Base-by-base conservation (phyloP, 352 stramenopile genomes). In the Aphanomyces stellatus region DNA sequence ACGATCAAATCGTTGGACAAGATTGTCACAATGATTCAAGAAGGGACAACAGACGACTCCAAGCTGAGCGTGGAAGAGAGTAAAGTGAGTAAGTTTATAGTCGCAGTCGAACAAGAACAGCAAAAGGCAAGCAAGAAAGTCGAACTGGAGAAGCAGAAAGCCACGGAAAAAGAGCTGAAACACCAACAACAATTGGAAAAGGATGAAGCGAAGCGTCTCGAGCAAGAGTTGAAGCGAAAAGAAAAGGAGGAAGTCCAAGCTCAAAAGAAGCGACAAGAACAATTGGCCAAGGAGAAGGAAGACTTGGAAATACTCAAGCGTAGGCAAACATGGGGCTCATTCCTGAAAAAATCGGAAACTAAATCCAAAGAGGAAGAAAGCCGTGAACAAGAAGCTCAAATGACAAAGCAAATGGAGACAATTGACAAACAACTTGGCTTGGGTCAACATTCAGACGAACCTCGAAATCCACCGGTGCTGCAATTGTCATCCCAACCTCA, bases 31-130 rank as follows among this genome's bases (percentile, higher is more conserved):
- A 69, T 95, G 7, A 62, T 93, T 33, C 79, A 88, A 43, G 74
- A 88, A 51, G 77, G 69, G 1, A 77, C 80, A 10, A 74, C 91
- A 25, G 83, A 95, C 61, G 85, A 93, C 62, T 71, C 78, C 0
- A 93, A 91, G 66, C 76, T 93, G 33, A 91, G 81, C 51, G 74
- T 77, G 8, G 87, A 95, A 69, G 87, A 95, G 60, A 78, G 74
- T 8, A 93, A 93, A 67, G 75, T 92, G 31, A 78, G 78, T 40
- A 89, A 88, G 59, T 93, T 95, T 34, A 78, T 86, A 0, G 63
- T 83, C 24, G 56, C 71, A 2, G 73, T 92, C 1, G 86, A 91
- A 63, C 70, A 76, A 8, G 86, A 94, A 55, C 48, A 81, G 37
- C 77, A 80, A 53, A 87, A 85, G 43, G 75, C 76, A 2, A 77